A percentile compares a stretch with the other conserved stretches of the same genome.
These are phyloP conservation scores for Yamadazyma nakazawae DNA, from an alignment of 805 yeast species.

Conservation along the genomic window DNA sequence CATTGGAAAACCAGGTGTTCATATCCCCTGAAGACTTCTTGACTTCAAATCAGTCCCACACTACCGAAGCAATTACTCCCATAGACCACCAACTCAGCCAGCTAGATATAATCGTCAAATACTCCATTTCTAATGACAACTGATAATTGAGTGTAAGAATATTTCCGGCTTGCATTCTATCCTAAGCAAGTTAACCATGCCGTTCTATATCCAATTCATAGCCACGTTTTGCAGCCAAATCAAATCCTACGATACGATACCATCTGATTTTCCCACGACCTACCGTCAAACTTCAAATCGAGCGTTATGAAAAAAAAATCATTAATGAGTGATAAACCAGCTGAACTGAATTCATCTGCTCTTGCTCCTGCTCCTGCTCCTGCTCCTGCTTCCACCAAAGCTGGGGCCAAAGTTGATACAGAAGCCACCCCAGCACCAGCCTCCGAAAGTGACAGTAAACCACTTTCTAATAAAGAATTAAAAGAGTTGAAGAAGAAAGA, in stretches of 20 bases:
- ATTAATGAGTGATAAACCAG: constrained; percentile 3
- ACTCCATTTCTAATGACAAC: too few relatives aligned
- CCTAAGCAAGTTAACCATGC: too few relatives aligned
- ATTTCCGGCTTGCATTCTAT: too few relatives aligned
- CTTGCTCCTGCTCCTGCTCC: background rate
- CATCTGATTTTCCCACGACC: background rate
- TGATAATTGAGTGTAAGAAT: too few relatives aligned
- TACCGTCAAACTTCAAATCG: background rate
- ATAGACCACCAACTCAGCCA: too few relatives aligned
- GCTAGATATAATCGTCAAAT: too few relatives aligned
- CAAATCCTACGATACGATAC: too few relatives aligned
- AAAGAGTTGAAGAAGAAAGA: constrained; percentile 86
- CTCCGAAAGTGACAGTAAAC: background rate
- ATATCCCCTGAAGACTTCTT: too few relatives aligned
- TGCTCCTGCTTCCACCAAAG: background rate
- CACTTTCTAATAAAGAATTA: constrained; percentile 70
- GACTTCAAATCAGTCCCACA: too few relatives aligned
- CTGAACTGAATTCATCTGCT: background rate
- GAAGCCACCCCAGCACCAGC: background rate
- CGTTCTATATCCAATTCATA: too few relatives aligned
- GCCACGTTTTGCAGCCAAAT: background rate
- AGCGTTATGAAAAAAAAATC: background rate
- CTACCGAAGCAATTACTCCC: too few relatives aligned
- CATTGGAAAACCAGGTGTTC: too few relatives aligned
- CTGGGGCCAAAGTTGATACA: background rate